Evolutionary conservation across 306 rosid species (phyloP).

Genomic region (Malus orientalis): DNA sequence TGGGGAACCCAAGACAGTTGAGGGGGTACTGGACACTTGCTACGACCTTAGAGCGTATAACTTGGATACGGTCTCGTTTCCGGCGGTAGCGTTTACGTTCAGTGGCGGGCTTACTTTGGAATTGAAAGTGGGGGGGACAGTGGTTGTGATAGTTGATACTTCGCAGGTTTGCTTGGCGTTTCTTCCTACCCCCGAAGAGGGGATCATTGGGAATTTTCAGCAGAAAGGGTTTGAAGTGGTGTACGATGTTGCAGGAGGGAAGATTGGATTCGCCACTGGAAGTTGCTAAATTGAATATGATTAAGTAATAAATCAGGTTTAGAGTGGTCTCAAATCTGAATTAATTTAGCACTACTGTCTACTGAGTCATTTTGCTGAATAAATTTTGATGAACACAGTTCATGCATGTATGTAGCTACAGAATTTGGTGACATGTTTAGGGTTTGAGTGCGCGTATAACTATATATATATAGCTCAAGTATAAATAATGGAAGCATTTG

Average conservation of each 20-base stretch:
- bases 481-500: too few species aligned
- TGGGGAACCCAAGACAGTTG: neutral
- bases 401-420: too few species aligned
- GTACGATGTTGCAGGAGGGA: slow-evolving; percentile 51
- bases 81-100: neutral
- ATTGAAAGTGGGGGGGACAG: neutral
- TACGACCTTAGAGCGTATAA: neutral
- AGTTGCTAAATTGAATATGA: slow-evolving; percentile 24
- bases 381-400: too few species aligned
- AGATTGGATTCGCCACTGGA: slow-evolving; percentile 52
- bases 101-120: slow-evolving; percentile 2
- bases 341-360: too few species aligned
- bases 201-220: slow-evolving; percentile 65
- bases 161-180: slow-evolving; percentile 40
- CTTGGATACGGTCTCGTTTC: neutral
- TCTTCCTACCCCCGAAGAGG: slow-evolving; percentile 29
- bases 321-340: too few species aligned
- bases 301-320: too few species aligned
- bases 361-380: too few species aligned
- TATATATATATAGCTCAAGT: too few species aligned
- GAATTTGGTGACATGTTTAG: too few species aligned
- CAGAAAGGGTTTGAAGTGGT: slow-evolving; percentile 54
- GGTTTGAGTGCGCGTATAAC: too few species aligned
- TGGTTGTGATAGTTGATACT: neutral
- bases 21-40: slow-evolving; percentile 17